These are phyloP conservation scores for Nelumbo lutea DNA, from an alignment of 164 flowering plant species.

Conservation along the genomic window DNA sequence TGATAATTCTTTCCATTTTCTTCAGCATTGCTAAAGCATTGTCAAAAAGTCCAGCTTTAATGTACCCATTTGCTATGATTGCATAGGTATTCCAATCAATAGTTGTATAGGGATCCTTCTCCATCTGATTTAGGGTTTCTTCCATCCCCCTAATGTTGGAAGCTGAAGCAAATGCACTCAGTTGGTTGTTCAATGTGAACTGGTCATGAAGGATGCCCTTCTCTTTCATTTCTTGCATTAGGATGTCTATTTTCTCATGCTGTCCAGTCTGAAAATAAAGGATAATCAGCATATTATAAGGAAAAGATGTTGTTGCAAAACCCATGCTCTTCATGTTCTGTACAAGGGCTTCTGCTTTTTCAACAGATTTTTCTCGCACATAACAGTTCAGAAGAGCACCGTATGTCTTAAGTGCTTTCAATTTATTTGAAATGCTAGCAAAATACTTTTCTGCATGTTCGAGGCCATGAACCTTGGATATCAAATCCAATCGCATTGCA, in stretches of 20 bases:
- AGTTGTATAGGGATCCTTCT: slow-evolving; percentile 18
- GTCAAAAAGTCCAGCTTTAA: slow-evolving; percentile 28
- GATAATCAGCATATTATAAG: slow-evolving; percentile 30
- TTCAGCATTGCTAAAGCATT: slow-evolving; percentile 24
- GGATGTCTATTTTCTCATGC: slow-evolving; percentile 21
- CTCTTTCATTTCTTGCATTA: slow-evolving; percentile 32
- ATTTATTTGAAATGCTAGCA: slow-evolving; percentile 12
- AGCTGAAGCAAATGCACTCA: slow-evolving; percentile 23
- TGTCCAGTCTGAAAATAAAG: slow-evolving; percentile 25
- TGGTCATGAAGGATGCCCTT: slow-evolving; percentile 17
- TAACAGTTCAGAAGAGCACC: slow-evolving; percentile 36
- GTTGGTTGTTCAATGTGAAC: slow-evolving; percentile 15
- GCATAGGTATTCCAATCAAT: slow-evolving; percentile 25
- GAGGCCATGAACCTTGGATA: slow-evolving; percentile 30
- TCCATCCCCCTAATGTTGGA: slow-evolving; percentile 36
- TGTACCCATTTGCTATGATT: slow-evolving; percentile 27
- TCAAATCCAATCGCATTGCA: slow-evolving; percentile 24
- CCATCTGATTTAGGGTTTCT: slow-evolving; percentile 26
- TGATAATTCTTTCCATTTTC: slow-evolving; percentile 22
- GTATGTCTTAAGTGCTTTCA: slow-evolving; percentile 14
- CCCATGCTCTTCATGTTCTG: slow-evolving; percentile 28
- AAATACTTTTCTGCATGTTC: slow-evolving; percentile 31
- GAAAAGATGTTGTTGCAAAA: slow-evolving; percentile 8
- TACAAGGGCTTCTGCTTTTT: slow-evolving; percentile 35
- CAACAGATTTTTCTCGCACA: slow-evolving; percentile 12